Evolutionary conservation across 257 asterid genomes (phyloP), one percentile per base, ranked within the genome.

Genomic region (Prunella vulgaris): DNA sequence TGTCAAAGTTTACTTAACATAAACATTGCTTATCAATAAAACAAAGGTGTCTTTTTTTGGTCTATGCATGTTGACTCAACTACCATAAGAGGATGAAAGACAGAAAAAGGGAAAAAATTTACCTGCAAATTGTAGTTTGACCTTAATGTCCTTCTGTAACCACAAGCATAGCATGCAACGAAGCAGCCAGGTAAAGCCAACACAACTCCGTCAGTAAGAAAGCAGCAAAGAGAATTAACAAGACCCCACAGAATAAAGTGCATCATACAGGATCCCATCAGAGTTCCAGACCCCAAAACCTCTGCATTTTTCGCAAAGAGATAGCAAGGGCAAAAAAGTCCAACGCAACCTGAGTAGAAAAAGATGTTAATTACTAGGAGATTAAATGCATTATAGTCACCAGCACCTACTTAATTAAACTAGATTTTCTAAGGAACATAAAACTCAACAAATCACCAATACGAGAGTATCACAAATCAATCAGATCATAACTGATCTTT

Each of bases 151-250:
- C 70, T 86, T 24, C 98, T 83, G 66, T 92, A 92, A 70, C 95
- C 89, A 78, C 97, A 92, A 38, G 96, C 93, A 82, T 90, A 92
- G 76, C 91, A 86, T 12, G 98, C 88, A 54, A 90, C 95, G 61
- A 88, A 82, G 86, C 98, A 92, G 56, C 98, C 98, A 67, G 97
- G 98, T 60, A 88, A 79, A 71, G 96, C 97, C 84, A 83, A 69
- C 81, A 90, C 62, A 71, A 74, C 17, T 75, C 98, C 98, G 12
- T 88, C 97, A 15, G 90, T 81, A 81, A 92, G 68, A 69, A 90
- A 69, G 74, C 97, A 90, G 89, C 93, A 89, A 62, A 90, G 22
- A 5, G 96, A 59, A 77, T 90, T 92, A 67, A 85, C 83, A 54
- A 90, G 83, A 46, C 83, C 87, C 90, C 91, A 92, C 75, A 92